Percentiles rank a stretch among this genome's conserved stretches.
Evolutionary conservation across 1,284 basidiomycete genomes (phyloP).

Genomic region (Ustilago crameri): DNA sequence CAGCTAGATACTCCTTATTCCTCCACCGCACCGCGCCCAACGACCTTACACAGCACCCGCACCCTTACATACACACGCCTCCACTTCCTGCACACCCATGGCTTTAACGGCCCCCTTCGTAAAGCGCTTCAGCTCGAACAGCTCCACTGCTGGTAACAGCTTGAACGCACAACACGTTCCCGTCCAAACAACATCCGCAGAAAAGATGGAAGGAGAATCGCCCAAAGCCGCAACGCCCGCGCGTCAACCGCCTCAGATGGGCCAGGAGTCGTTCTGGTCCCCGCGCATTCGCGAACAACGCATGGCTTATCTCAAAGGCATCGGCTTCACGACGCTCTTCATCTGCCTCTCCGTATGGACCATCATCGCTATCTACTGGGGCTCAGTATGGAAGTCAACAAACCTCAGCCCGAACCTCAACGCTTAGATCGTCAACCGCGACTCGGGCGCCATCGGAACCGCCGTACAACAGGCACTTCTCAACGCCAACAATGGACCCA

Average conservation of each 20-base stretch:
- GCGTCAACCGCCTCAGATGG: slow-evolving; percentile 31
- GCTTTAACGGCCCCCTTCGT: slow-evolving; percentile 1
- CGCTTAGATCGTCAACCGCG: slow-evolving; percentile 61
- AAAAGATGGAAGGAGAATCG: slow-evolving; percentile 8
- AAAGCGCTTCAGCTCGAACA: slow-evolving; percentile 4
- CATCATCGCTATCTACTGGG: slow-evolving; percentile 61
- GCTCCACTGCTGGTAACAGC: slow-evolving; percentile 11
- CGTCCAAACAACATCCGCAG: not conserved
- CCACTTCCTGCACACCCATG: no score
- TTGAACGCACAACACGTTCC: slow-evolving; percentile 7
- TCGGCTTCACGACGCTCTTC: slow-evolving; percentile 29
- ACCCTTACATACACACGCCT: not conserved
- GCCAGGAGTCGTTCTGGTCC: slow-evolving; percentile 52
- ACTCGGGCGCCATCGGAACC: slow-evolving; percentile 53
- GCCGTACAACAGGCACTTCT: slow-evolving; percentile 44
- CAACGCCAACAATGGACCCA: slow-evolving; percentile 40
- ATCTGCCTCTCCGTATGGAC: slow-evolving; percentile 53
- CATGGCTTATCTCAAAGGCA: slow-evolving; percentile 40
- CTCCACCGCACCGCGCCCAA: no score
- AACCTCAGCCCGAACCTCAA: slow-evolving; percentile 49
- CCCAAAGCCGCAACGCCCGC: slow-evolving; percentile 18
- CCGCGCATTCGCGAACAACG: slow-evolving; percentile 36
- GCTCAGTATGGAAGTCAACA: slow-evolving; percentile 51
- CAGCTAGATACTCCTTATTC: no score
- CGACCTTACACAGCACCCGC: not conserved